Evolutionary conservation across 148 eudicot species (phyloP), one percentile per base, ranked within the genome.

Genomic region (Silene latifolia): DNA sequence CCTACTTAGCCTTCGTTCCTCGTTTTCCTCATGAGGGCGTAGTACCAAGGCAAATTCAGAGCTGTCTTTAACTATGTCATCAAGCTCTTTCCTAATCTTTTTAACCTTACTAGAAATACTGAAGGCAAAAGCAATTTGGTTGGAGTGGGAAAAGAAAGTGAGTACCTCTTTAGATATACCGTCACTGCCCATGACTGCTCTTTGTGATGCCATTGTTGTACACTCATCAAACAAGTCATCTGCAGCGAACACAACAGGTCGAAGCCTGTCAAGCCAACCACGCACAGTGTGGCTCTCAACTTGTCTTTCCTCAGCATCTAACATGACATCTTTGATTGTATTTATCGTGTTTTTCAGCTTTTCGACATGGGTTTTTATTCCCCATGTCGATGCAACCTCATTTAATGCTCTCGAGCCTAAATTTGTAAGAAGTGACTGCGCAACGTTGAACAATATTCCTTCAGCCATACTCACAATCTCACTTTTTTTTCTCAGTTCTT

Each of bases 231-330:
- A 58, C 46, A 78, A 21, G 42, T 77, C 83, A 44, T 80, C 80
- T 10, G 73, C 80, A 15, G 14, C 72, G 25, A 77, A 81, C 11
- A 80, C 46, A 3, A 47, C 81, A 19, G 42, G 25, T 20, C 58
- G 27, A 4, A 84, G 86, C 74, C 62, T 72, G 13, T 71, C 61
- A 15, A 80, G 76, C 81, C 81, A 82, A 62, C 21, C 54, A 5
- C 19, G 57, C 2, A 82, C 47, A 19, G 42, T 14, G 21, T 25
- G 74, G 63, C 74, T 76, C 51, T 77, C 69, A 12, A 47, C 39
- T 42, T 78, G 75, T 72, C 25, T 74, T 19, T 75, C 78, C 74
- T 80, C 82, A 47, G 83, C 87, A 75, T 82, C 85, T 20, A 63
- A 48, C 19, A 82, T 72, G 73, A 73, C 74, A n/a, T 32, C 78